These are phyloP conservation scores for Raphanus sativus DNA, from an alignment of 345 rosid genomes.

Conservation along the genomic window DNA sequence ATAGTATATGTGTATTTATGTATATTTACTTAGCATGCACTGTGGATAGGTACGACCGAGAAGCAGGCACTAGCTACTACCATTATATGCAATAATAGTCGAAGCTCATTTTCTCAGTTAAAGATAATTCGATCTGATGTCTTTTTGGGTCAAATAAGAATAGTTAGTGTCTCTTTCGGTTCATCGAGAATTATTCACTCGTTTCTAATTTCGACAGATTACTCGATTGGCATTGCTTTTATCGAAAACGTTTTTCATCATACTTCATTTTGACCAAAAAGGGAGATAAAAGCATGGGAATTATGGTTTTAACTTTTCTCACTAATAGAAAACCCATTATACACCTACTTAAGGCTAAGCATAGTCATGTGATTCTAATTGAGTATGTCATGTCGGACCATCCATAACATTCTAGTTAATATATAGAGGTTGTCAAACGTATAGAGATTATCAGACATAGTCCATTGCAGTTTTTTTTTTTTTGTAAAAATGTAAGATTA, in stretches of 20 bases:
- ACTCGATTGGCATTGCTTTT: slow-evolving; percentile 2
- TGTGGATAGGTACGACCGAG: slow-evolving; percentile 11
- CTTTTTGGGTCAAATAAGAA: slow-evolving; percentile 24
- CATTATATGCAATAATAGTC: neutral
- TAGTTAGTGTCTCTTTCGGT: slow-evolving; percentile 17
- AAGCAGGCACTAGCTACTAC: neutral
- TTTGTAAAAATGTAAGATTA: too few species aligned
- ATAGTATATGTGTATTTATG: neutral
- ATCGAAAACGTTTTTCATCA: slow-evolving; percentile 24
- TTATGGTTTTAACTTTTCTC: slow-evolving; percentile 3
- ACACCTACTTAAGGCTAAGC: neutral
- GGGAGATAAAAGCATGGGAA: slow-evolving; percentile 11
- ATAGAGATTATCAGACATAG: neutral
- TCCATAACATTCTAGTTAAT: slow-evolving; percentile 8
- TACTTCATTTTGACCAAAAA: slow-evolving; percentile 25
- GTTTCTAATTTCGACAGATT: slow-evolving; percentile 2
- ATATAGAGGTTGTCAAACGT: neutral
- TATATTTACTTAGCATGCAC: slow-evolving; percentile 4
- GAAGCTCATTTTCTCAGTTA: neutral
- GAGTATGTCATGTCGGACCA: neutral
- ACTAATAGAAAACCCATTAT: neutral
- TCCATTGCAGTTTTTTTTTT: neutral
- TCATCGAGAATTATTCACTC: slow-evolving; percentile 4
- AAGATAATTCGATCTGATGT: neutral
- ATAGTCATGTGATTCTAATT: neutral